A percentile compares a stretch with the other conserved stretches of the same genome.
Evolutionary conservation across 176 grass and related monocot genomes (phyloP).

Genomic region (Carex myosuroides): DNA sequence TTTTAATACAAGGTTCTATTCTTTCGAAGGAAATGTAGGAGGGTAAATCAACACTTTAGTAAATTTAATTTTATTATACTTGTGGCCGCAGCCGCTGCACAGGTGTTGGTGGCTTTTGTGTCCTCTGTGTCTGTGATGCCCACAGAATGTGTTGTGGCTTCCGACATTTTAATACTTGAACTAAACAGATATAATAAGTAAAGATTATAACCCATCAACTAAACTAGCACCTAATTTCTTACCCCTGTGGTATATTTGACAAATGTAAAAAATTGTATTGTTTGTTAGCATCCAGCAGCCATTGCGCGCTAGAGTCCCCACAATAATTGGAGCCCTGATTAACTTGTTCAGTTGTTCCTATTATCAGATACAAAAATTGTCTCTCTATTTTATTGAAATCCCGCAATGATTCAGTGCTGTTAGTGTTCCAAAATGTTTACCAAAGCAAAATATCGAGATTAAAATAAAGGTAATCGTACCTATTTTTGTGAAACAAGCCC

Average conservation of each 20-base stretch:
- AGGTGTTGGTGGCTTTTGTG: neutral
- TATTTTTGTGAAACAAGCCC: too few species aligned
- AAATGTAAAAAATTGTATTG: neutral
- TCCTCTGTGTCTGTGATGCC: neutral
- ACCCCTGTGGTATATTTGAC: neutral
- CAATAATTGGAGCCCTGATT: neutral
- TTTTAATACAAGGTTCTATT: constrained; percentile 26
- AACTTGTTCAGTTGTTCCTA: neutral
- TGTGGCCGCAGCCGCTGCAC: neutral
- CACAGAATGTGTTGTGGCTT: neutral
- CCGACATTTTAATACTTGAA: neutral
- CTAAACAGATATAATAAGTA: neutral
- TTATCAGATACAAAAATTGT: too few species aligned
- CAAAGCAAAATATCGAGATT: too few species aligned
- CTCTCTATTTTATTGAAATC: too few species aligned
- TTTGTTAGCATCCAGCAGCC: neutral
- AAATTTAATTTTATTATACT: neutral
- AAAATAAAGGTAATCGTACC: too few species aligned
- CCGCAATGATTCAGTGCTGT: too few species aligned
- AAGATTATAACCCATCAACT: neutral
- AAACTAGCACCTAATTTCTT: neutral
- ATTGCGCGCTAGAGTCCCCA: neutral
- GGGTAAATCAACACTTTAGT: neutral
- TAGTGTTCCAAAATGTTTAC: too few species aligned
- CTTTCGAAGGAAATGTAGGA: constrained; percentile 21